A percentile compares a stretch with the other conserved stretches of the same genome.
These are phyloP conservation scores for Ceratobasidium sp. DNA, from an alignment of 1,284 basidiomycete genomes.

Conservation along the genomic window DNA sequence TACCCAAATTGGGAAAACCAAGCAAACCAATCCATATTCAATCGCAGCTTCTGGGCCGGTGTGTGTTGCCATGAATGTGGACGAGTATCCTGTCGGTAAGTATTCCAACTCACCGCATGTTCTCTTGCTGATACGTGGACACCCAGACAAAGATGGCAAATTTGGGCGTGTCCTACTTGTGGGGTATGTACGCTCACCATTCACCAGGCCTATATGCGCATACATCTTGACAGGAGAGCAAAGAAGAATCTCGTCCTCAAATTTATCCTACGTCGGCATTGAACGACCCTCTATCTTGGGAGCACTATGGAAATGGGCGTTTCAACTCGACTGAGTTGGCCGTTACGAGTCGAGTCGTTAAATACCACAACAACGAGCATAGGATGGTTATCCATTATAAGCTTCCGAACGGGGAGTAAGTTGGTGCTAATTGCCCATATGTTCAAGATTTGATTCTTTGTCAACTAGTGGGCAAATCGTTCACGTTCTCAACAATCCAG, in stretches of 20 bases:
- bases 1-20: conserved; percentile 25
- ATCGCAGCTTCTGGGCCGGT: conserved; percentile 35
- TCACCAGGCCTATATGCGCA: not conserved
- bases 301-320: conserved; percentile 14
- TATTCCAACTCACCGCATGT: not conserved
- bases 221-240: not conserved
- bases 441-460: not conserved
- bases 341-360: not conserved
- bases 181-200: not conserved
- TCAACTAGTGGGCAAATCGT: conserved; percentile 26
- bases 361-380: not conserved
- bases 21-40: conserved; percentile 31
- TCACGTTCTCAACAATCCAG: conserved; percentile 31
- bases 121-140: not conserved
- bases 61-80: conserved; percentile 31
- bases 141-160: conserved; percentile 32
- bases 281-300: conserved; percentile 14
- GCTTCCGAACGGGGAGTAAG: conserved; percentile 1
- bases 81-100: conserved; percentile 27
- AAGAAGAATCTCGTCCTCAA: conserved; percentile 17
- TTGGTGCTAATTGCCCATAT: not conserved
- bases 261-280: conserved; percentile 15
- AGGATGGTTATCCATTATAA: conserved; percentile 21
- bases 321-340: conserved; percentile 20
- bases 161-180: conserved; percentile 29